Percentiles rank a stretch among this genome's conserved stretches.
Evolutionary conservation across 805 yeast genomes (phyloP).

Genomic region (Ogataea pini): DNA sequence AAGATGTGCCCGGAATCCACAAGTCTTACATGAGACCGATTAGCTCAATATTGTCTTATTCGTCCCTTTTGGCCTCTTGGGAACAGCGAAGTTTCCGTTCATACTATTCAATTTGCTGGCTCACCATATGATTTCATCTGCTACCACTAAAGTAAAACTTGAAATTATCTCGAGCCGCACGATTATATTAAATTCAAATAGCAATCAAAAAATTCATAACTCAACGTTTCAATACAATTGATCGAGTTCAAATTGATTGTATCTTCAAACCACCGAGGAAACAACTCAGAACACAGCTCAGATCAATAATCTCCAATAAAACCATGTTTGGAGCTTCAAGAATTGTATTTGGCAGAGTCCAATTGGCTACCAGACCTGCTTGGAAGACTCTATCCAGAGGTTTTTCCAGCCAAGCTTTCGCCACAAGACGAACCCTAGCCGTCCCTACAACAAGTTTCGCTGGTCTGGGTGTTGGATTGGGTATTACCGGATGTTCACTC

Average conservation of each 20-base stretch:
- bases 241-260: neutral
- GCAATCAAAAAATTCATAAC: neutral
- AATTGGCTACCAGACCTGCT: neutral
- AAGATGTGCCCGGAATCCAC: too few relatives aligned
- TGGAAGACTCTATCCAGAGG: neutral
- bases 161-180: conserved; percentile 4
- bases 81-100: too few relatives aligned
- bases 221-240: neutral
- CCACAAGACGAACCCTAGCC: neutral
- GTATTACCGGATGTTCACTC: conserved; percentile 24
- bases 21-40: too few relatives aligned
- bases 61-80: too few relatives aligned
- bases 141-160: too few relatives aligned
- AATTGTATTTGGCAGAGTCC: conserved; percentile 2
- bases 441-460: conserved; percentile 4
- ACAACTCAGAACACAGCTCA: too few relatives aligned
- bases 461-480: conserved; percentile 20
- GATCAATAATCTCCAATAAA: too few relatives aligned
- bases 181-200: neutral
- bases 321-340: conserved; percentile 11
- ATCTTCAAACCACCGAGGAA: neutral
- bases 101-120: too few relatives aligned
- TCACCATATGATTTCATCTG: too few relatives aligned
- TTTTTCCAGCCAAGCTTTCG: neutral
- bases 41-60: too few relatives aligned